Percentiles rank a stretch among this genome's conserved stretches.
These are phyloP conservation scores for Scortechinia acanthostroma DNA, from an alignment of 2,329 filamentous ascomycete species.

Conservation along the genomic window DNA sequence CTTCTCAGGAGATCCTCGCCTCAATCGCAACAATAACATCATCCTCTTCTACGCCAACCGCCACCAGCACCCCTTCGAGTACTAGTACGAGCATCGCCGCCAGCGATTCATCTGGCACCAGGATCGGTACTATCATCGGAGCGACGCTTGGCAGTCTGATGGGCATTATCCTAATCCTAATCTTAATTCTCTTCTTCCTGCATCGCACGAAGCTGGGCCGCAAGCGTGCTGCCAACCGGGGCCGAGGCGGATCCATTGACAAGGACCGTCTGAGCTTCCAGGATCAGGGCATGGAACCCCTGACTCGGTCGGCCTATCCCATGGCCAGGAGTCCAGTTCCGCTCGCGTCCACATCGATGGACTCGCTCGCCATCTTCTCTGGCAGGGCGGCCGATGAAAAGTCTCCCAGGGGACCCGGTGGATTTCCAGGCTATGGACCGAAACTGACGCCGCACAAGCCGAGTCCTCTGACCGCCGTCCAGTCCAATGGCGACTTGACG, in stretches of 20 bases:
- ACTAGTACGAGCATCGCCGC: background rate
- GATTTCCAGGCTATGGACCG: background rate
- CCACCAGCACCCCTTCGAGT: background rate
- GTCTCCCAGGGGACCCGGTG: background rate
- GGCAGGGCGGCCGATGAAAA: background rate
- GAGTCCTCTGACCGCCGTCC: background rate
- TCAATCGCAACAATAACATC: background rate
- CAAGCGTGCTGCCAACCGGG: background rate
- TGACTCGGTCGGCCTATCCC: constrained; percentile 27
- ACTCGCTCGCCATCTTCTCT: background rate
- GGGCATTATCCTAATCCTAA: background rate
- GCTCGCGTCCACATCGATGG: constrained; percentile 20
- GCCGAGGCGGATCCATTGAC: background rate
- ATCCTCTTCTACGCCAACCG: background rate
- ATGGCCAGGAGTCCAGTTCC: constrained; percentile 31
- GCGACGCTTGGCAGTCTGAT: background rate
- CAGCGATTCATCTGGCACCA: background rate
- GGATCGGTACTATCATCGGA: background rate
- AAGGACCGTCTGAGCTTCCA: constrained; percentile 25
- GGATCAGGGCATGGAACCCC: constrained; percentile 30
- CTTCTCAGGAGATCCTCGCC: background rate
- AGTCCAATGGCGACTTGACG: background rate
- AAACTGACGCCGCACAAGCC: background rate
- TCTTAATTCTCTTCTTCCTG: background rate
- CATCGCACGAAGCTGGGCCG: background rate